A percentile compares a stretch with the other conserved stretches of the same genome.
phyloP scores from a whole-genome alignment of 345 rosid species.

The Ceriops tagal region DNA sequence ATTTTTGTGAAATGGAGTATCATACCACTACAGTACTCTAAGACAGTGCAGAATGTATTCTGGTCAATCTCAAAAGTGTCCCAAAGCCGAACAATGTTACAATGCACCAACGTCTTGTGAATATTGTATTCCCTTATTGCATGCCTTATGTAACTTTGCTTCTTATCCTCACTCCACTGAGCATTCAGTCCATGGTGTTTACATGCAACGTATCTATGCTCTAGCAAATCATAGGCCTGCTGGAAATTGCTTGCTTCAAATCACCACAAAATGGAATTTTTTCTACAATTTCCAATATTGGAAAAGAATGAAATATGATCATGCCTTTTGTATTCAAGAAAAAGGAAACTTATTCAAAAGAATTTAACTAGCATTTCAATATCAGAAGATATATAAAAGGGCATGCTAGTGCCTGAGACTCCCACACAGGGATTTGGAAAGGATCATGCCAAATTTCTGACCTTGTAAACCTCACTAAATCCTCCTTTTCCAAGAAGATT shows the following conservation, averaged over 20 bases:
- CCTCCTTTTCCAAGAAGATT: slow-evolving; percentile 99
- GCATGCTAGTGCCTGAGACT: too few relatives aligned
- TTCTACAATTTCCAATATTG: slow-evolving; percentile 59
- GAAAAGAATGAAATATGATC: slow-evolving; percentile 28
- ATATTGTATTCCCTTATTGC: slow-evolving; percentile 94
- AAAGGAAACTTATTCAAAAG: slow-evolving; percentile 9
- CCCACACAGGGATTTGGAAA: too few relatives aligned
- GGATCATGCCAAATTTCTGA: slow-evolving; percentile 38
- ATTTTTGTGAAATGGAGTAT: slow-evolving; percentile 6
- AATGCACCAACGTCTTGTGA: slow-evolving; percentile 96
- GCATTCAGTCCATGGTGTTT: slow-evolving; percentile 97
- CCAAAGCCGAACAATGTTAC: slow-evolving; percentile 97
- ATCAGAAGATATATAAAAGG: slow-evolving; percentile 13
- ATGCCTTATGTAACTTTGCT: slow-evolving; percentile 94
- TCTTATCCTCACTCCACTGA: slow-evolving; percentile 99
- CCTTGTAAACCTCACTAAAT: slow-evolving; percentile 99
- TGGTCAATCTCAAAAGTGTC: slow-evolving; percentile 95
- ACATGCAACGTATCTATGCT: slow-evolving; percentile 95
- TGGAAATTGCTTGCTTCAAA: slow-evolving; percentile 63
- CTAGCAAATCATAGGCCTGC: slow-evolving; percentile 99
- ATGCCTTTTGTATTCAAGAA: slow-evolving; percentile 18
- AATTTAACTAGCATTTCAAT: slow-evolving; percentile 15
- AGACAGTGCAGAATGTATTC: slow-evolving; percentile 93
- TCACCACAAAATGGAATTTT: slow-evolving; percentile 50
- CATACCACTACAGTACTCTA: slow-evolving; percentile 94